Evolutionary conservation across 306 rosid species (phyloP), one percentile per base, ranked within the genome.

Genomic region (Cucurbita argyrosperma): DNA sequence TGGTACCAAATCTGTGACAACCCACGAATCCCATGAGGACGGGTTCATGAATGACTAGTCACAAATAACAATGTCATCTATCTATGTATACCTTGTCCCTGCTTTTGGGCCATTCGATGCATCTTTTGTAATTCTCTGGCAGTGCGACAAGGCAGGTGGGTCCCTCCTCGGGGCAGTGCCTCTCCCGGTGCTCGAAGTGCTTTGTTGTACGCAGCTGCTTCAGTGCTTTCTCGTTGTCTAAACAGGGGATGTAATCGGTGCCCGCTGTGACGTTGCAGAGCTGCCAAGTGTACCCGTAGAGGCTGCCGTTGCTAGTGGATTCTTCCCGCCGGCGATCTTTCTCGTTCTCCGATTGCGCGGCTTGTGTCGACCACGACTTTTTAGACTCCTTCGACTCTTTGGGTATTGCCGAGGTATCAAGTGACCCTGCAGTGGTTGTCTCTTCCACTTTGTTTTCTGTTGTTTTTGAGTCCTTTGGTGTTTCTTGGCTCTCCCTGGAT

Each of bases 131-230:
- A 21, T 87, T 88, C 39, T 81, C 69, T 0, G 99, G 96, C 40
- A 79, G 74, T 1, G 89, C 75, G 76, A 91, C 95, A 7, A 94
- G 76, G 85, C 99, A 94, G 58, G 88, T 87, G 58, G 97, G 97
- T n/a, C 87, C 85, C 3, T 87, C 88, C 79, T 83, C 82, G 1
- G 96, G 97, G 63, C 97, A 94, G 77, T 94, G 99, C 55, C 99
- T 79, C 82, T 94, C 99, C 19, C 97, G 80, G 76, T 91, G 99
- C 78, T 94, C 83, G 59, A 84, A 94, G 82, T 87, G 99, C 54
- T 42, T 82, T 30, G 90, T 89, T 1, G 75, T 67, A 0, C 59
- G 88, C 55, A 94, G 63, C 55, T 76, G 40, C 69, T 78, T 89
- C 7, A 91, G 1, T 6, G 97, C 92, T 65, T 88, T 82, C 79